phyloP scores from a whole-genome alignment of 2,329 filamentous ascomycete genomes.

The Colletotrichum karsti region DNA sequence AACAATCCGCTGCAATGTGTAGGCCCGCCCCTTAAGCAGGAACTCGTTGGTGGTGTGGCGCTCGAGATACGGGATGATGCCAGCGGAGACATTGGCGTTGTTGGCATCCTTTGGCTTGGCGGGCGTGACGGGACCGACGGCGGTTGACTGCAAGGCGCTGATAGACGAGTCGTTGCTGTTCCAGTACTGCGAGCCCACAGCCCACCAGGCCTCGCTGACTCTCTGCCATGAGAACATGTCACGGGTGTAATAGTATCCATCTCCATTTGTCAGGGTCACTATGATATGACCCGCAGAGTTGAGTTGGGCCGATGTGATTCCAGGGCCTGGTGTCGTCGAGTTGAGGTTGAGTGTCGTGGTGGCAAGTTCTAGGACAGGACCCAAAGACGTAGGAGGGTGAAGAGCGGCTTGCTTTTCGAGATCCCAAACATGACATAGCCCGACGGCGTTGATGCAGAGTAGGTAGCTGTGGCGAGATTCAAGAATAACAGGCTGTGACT shows the following conservation, averaged over 20 bases:
- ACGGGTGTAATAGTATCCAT: slow-evolving; percentile 90
- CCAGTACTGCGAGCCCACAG: slow-evolving; percentile 98
- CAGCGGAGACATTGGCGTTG: slow-evolving; percentile 77
- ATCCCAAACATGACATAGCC: slow-evolving; percentile 94
- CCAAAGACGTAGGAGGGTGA: slow-evolving; percentile 89
- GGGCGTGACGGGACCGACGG: slow-evolving; percentile 65
- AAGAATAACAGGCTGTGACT: slow-evolving; percentile 92
- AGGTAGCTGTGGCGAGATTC: slow-evolving; percentile 92
- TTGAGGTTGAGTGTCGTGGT: slow-evolving; percentile 81
- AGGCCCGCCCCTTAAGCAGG: slow-evolving; percentile 88
- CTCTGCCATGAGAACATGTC: slow-evolving; percentile 92
- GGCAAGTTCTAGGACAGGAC: slow-evolving; percentile 88
- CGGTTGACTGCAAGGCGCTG: slow-evolving; percentile 78
- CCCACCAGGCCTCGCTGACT: slow-evolving; percentile 98
- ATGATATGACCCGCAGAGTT: slow-evolving; percentile 89
- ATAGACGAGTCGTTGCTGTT: slow-evolving; percentile 95
- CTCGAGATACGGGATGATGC: slow-evolving; percentile 92
- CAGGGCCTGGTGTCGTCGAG: slow-evolving; percentile 77
- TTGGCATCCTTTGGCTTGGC: slow-evolving; percentile 54
- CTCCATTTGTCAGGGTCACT: slow-evolving; percentile 92
- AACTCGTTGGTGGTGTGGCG: slow-evolving; percentile 95
- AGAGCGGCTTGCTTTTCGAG: slow-evolving; percentile 83
- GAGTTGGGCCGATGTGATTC: slow-evolving; percentile 88
- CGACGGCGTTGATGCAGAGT: slow-evolving; percentile 86
- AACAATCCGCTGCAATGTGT: slow-evolving; percentile 89